phyloP scores from a whole-genome alignment of 2,329 filamentous ascomycete species.

The Alternaria sp. region DNA sequence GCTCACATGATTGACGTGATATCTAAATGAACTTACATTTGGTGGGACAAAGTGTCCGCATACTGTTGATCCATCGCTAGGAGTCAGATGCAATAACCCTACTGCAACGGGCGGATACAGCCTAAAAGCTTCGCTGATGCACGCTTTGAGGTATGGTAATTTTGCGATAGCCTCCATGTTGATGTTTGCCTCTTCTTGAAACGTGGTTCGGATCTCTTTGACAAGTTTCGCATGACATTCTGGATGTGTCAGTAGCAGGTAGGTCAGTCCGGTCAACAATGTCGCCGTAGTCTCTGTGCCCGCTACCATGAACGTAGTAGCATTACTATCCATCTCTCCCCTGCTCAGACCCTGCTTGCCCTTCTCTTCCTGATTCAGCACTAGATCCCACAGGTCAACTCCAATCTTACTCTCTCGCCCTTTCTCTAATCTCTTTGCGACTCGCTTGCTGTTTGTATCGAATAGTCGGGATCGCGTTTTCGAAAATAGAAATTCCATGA shows the following conservation, averaged over 20 bases:
- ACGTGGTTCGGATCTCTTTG: constrained; percentile 25
- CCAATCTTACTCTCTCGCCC: neutral
- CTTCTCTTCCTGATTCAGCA: constrained; percentile 42
- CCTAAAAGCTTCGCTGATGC: constrained; percentile 38
- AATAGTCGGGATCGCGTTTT: neutral
- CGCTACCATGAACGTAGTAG: constrained; percentile 39
- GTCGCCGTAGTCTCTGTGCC: constrained; percentile 44
- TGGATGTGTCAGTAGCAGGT: constrained; percentile 32
- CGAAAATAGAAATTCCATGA: neutral
- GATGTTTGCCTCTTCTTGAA: constrained; percentile 22
- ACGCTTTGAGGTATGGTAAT: constrained; percentile 46
- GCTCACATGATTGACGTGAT: neutral
- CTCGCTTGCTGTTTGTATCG: neutral
- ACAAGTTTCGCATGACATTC: constrained; percentile 13
- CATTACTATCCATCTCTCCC: neutral
- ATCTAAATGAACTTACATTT: neutral
- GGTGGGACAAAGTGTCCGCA: neutral
- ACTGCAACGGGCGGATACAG: constrained; percentile 49
- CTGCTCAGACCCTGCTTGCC: neutral
- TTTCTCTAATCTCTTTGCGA: neutral
- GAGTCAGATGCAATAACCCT: constrained; percentile 27
- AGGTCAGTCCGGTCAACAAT: constrained; percentile 47
- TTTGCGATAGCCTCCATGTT: constrained; percentile 36
- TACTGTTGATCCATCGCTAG: neutral
- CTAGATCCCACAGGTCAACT: constrained; percentile 26